A percentile compares a stretch with the other conserved stretches of the same genome.
These are phyloP conservation scores for Cyamopsis tetragonoloba DNA, from an alignment of 306 rosid species.

Conservation along the genomic window DNA sequence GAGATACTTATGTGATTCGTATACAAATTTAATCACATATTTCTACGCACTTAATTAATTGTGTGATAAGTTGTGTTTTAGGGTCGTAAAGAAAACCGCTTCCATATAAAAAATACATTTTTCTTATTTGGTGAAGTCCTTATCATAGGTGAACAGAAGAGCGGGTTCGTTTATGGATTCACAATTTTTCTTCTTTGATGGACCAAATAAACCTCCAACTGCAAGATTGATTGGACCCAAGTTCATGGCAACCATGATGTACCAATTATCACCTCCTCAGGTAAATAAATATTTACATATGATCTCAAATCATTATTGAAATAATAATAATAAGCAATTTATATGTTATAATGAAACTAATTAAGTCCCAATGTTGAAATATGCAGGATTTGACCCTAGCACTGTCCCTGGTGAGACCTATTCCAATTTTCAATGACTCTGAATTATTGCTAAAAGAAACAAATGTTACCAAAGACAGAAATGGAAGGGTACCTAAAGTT, in stretches of 20 bases:
- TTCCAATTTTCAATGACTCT: background rate
- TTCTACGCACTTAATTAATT: no score
- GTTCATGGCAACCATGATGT: conserved; percentile 9
- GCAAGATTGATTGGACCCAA: conserved; percentile 16
- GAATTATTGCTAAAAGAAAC: conserved; percentile 13
- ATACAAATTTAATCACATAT: no score
- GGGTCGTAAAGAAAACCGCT: no score
- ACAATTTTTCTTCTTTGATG: conserved; percentile 10
- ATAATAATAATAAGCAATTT: background rate
- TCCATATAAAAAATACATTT: no score
- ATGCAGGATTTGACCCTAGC: conserved; percentile 38
- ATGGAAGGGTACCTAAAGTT: conserved; percentile 39
- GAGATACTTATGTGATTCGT: no score
- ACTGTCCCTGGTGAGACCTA: conserved; percentile 28
- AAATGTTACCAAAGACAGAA: conserved; percentile 17
- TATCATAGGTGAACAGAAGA: background rate
- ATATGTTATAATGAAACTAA: background rate
- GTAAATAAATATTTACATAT: background rate
- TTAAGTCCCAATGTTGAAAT: background rate
- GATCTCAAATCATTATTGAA: background rate
- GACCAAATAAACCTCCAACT: conserved; percentile 26
- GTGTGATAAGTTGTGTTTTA: no score
- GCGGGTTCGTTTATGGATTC: background rate
- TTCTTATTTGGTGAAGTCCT: no score
- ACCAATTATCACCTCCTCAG: conserved; percentile 21